Conservation (phyloP, 2,329 filamentous ascomycete species). For the Ophiostoma himal-ulmi region DNA sequence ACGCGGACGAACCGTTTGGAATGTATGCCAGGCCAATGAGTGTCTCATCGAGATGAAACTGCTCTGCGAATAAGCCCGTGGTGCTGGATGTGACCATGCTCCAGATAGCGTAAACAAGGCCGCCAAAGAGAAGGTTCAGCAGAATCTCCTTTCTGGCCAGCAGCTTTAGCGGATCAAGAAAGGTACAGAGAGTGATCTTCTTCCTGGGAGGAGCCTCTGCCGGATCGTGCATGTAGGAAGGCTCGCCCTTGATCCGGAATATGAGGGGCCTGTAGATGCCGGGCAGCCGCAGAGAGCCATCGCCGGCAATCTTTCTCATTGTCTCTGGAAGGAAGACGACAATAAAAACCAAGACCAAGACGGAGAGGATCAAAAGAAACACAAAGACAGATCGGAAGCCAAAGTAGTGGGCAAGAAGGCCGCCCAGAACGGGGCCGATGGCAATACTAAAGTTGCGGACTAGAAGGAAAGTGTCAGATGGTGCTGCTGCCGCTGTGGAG, state of each 20-base stretch:
- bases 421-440: background rate
- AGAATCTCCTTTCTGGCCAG: background rate
- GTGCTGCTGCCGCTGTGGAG: background rate
- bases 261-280: background rate
- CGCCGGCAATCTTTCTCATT: background rate
- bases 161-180: background rate
- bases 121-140: background rate
- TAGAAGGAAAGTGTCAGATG: background rate
- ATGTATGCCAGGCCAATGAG: background rate
- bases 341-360: background rate
- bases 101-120: background rate
- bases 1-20: background rate
- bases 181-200: background rate
- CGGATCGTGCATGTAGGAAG: background rate
- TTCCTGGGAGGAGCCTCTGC: background rate
- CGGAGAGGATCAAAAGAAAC: background rate
- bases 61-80: background rate
- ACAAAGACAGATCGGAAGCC: background rate
- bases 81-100: background rate
- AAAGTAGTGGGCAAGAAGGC: background rate
- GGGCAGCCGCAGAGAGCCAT: background rate
- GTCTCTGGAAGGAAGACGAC: background rate
- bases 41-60: background rate
- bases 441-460: background rate
- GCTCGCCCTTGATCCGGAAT: background rate